A percentile compares a stretch with the other conserved stretches of the same genome.
These are phyloP conservation scores for Ogataea trehaloabstinens DNA, from an alignment of 805 yeast species.

Conservation along the genomic window DNA sequence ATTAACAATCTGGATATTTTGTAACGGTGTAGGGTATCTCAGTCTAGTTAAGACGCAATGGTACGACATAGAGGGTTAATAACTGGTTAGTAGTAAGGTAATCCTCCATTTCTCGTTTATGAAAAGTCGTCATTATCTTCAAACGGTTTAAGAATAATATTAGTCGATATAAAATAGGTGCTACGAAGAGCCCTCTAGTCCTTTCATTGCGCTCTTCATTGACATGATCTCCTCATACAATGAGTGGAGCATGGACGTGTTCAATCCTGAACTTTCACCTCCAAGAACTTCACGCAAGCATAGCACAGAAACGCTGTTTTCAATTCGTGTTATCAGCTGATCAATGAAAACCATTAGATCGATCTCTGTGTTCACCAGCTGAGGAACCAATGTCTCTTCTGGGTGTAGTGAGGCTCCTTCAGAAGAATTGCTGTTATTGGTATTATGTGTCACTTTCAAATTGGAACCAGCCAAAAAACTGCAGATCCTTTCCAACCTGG, in stretches of 20 bases:
- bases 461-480: slow-evolving; percentile 39
- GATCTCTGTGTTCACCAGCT: slow-evolving; percentile 20
- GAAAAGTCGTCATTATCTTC: no score
- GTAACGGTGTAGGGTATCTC: no score
- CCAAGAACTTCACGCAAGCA: slow-evolving; percentile 38
- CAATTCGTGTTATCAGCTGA: slow-evolving; percentile 67
- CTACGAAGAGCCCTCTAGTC: no score
- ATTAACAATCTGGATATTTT: no score
- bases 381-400: slow-evolving; percentile 16
- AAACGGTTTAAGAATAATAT: no score
- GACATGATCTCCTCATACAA: slow-evolving; percentile 22
- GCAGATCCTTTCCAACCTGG: slow-evolving; percentile 58
- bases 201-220: neutral
- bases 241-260: slow-evolving; percentile 12
- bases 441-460: slow-evolving; percentile 19
- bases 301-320: slow-evolving; percentile 50
- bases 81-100: no score
- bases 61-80: no score
- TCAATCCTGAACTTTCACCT: slow-evolving; percentile 8
- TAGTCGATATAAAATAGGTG: no score
- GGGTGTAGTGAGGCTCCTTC: slow-evolving; percentile 17
- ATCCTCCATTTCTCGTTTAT: no score
- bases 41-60: no score
- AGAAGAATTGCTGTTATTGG: slow-evolving; percentile 3
- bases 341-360: slow-evolving; percentile 60